A percentile compares a stretch with the other conserved stretches of the same genome.
Evolutionary conservation across 192 early-diverging fungal genomes (phyloP).

Genomic region (Backusella australiensis): DNA sequence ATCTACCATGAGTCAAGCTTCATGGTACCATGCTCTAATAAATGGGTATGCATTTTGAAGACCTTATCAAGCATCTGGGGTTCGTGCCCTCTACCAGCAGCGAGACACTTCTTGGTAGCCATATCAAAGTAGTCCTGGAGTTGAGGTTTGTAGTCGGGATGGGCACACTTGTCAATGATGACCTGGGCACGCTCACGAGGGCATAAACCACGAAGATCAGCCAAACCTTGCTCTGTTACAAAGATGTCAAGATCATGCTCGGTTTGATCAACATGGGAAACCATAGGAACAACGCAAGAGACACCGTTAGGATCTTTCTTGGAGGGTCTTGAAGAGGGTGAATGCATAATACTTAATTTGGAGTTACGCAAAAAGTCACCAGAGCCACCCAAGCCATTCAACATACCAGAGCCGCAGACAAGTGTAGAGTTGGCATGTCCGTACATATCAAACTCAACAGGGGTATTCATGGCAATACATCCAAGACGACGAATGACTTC

Average conservation of each 20-base stretch:
- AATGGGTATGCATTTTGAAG: constrained; percentile 40
- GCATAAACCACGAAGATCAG: constrained; percentile 39
- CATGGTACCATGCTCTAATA: constrained; percentile 40
- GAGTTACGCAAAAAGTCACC: constrained; percentile 40
- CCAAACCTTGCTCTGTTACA: constrained; percentile 43
- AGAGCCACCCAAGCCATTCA: constrained; percentile 41
- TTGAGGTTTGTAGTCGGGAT: constrained; percentile 37
- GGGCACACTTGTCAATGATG: constrained; percentile 41
- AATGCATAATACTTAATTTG: constrained; percentile 43
- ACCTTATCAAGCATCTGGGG: constrained; percentile 44
- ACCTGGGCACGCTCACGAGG: constrained; percentile 36
- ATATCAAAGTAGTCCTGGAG: constrained; percentile 39
- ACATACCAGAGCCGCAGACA: constrained; percentile 38
- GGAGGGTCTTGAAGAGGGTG: constrained; percentile 37
- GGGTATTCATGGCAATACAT: constrained; percentile 44
- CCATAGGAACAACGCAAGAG: constrained; percentile 40
- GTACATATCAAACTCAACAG: constrained; percentile 43
- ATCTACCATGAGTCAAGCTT: constrained; percentile 39
- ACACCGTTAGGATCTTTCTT: constrained; percentile 36
- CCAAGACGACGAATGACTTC: constrained; percentile 41
- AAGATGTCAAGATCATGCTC: constrained; percentile 41
- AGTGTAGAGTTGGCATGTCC: constrained; percentile 42
- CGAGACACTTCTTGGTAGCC: constrained; percentile 33
- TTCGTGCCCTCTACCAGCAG: constrained; percentile 33
- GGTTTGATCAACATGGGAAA: constrained; percentile 39